Conservation (phyloP, 2,329 filamentous ascomycete genomes). For the Colletotrichum sp. region DNA sequence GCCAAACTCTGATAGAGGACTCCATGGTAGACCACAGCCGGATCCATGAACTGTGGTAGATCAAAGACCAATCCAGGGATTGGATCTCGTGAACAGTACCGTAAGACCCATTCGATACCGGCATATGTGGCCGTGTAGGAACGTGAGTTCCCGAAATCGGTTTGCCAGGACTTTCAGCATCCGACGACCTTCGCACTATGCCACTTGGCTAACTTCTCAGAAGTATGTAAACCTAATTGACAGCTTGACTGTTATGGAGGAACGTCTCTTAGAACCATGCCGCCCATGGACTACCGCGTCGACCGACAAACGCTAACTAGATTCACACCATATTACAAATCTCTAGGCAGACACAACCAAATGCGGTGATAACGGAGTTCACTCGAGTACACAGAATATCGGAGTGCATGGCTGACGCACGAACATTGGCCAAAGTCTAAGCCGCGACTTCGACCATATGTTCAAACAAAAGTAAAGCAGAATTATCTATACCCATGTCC, state of each 20-base stretch:
- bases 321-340: neutral
- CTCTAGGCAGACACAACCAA: neutral
- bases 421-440: neutral
- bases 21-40: neutral
- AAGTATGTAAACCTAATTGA: too few species aligned
- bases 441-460: neutral
- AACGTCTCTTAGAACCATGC: neutral
- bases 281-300: neutral
- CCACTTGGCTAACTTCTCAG: too few species aligned
- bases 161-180: neutral
- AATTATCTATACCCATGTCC: neutral
- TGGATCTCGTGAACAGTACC: neutral
- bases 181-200: neutral
- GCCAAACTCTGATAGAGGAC: neutral
- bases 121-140: neutral
- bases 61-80: neutral
- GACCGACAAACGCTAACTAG: neutral
- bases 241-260: too few species aligned
- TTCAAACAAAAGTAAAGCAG: neutral
- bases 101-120: neutral
- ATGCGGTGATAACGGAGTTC: neutral
- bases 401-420: neutral
- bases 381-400: neutral
- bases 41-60: too few species aligned
- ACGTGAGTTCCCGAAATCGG: neutral